A percentile compares a stretch with the other conserved stretches of the same genome.
Evolutionary conservation across 1,284 basidiomycete species (phyloP).

Genomic region (Microbotryum lychnidis-dioicae): DNA sequence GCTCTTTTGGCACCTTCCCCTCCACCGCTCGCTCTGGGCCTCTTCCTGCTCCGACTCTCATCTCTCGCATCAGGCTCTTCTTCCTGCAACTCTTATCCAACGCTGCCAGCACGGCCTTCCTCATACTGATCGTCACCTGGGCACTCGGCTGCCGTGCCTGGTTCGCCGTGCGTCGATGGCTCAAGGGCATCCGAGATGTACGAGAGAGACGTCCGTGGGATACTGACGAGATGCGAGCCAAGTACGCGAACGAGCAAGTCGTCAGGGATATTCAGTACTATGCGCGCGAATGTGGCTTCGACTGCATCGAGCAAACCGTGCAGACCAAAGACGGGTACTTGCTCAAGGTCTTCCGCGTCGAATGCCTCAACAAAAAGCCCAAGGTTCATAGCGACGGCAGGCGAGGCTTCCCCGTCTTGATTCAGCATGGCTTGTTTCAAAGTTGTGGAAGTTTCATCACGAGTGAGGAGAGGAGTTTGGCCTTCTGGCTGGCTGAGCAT

Average conservation of each 20-base stretch:
- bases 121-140: conserved; percentile 43
- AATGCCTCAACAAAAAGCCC: conserved; percentile 42
- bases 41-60: conserved; percentile 32
- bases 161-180: conserved; percentile 8
- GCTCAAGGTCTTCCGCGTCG: conserved; percentile 50
- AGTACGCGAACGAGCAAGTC: conserved; percentile 48
- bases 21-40: conserved; percentile 34
- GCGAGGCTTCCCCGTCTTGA: conserved; percentile 52
- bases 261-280: conserved; percentile 53
- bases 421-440: conserved; percentile 57
- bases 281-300: conserved; percentile 50
- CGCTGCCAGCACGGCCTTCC: conserved; percentile 48
- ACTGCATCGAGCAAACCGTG: conserved; percentile 51
- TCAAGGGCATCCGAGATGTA: conserved; percentile 20
- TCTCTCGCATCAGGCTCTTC: conserved; percentile 41
- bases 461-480: conserved; percentile 53
- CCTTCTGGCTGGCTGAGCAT: conserved; percentile 55
- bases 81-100: conserved; percentile 46
- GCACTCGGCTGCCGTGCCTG: conserved; percentile 34
- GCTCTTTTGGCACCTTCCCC: conserved; percentile 33
- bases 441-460: conserved; percentile 56
- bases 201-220: conserved; percentile 47
- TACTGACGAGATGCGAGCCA: conserved; percentile 39
- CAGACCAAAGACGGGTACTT: conserved; percentile 55
- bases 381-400: conserved; percentile 43